These are phyloP conservation scores for Pleurostoma richardsiae DNA, from an alignment of 2,329 filamentous ascomycete genomes.

Conservation along the genomic window DNA sequence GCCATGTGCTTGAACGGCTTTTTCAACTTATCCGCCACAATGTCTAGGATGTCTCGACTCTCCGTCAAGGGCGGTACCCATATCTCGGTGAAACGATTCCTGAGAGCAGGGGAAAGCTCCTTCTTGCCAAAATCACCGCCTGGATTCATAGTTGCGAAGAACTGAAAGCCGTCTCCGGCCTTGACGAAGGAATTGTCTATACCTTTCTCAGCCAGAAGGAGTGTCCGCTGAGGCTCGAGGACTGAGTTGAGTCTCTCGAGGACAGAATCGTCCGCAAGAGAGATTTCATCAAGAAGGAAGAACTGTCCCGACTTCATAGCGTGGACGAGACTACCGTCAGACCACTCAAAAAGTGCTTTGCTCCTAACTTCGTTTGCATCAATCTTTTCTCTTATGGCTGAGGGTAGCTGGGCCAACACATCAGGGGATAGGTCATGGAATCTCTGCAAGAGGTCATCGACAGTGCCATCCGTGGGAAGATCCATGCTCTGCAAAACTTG, in stretches of 20 bases:
- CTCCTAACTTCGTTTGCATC: constrained; percentile 51
- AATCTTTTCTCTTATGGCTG: constrained; percentile 41
- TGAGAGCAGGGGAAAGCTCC: constrained; percentile 87
- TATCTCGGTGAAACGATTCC: constrained; percentile 97
- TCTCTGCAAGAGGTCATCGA: constrained; percentile 51
- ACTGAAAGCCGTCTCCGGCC: constrained; percentile 79
- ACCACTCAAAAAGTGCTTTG: constrained; percentile 93
- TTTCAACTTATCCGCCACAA: constrained; percentile 71
- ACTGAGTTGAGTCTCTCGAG: constrained; percentile 95
- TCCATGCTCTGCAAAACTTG: constrained; percentile 36
- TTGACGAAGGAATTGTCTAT: constrained; percentile 74
- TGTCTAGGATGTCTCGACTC: constrained; percentile 79
- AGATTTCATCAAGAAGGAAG: constrained; percentile 96
- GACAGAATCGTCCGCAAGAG: constrained; percentile 94
- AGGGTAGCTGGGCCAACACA: constrained; percentile 39
- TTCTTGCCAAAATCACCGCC: constrained; percentile 98
- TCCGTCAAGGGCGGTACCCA: constrained; percentile 92
- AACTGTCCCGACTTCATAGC: constrained; percentile 88
- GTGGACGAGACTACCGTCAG: constrained; percentile 86
- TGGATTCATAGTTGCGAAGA: constrained; percentile 98
- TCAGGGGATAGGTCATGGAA: constrained; percentile 51
- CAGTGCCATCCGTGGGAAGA: constrained; percentile 24
- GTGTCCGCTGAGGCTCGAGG: constrained; percentile 78
- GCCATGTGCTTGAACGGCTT: constrained; percentile 53
- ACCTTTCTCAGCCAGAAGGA: constrained; percentile 92